A percentile compares a stretch with the other conserved stretches of the same genome.
Evolutionary conservation across 2,329 filamentous ascomycete species (phyloP).

Genomic region (Byssoonygena ceratinophila): DNA sequence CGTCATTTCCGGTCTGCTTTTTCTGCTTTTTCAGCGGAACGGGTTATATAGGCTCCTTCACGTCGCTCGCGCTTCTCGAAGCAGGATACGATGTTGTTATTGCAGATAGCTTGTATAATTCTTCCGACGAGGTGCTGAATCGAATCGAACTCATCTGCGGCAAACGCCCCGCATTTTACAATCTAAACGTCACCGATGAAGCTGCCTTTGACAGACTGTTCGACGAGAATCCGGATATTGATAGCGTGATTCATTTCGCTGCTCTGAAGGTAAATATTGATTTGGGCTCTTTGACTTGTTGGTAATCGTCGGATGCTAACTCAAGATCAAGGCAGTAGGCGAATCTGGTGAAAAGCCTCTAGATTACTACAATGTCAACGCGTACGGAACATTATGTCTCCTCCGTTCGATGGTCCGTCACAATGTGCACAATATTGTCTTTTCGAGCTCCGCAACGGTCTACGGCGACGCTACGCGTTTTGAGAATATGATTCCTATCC

Average conservation of each 20-base stretch:
- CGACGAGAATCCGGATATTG: slow-evolving; percentile 77
- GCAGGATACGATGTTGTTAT: slow-evolving; percentile 95
- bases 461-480: slow-evolving; percentile 96
- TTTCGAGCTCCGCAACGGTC: slow-evolving; percentile 94
- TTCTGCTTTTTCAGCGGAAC: slow-evolving; percentile 58
- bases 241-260: slow-evolving; percentile 98
- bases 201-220: slow-evolving; percentile 77
- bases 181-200: slow-evolving; percentile 82
- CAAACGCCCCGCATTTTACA: slow-evolving; percentile 73
- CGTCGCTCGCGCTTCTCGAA: slow-evolving; percentile 77
- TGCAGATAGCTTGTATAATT: slow-evolving; percentile 95
- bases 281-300: not conserved
- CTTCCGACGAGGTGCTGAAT: slow-evolving; percentile 78
- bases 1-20: slow-evolving; percentile 3
- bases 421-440: slow-evolving; percentile 93
- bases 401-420: slow-evolving; percentile 78
- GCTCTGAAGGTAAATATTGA: slow-evolving; percentile 64
- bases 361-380: slow-evolving; percentile 97
- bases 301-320: not conserved
- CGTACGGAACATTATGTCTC: slow-evolving; percentile 79
- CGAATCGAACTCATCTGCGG: slow-evolving; percentile 90
- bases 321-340: slow-evolving; percentile 63
- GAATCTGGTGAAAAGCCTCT: slow-evolving; percentile 89
- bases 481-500: slow-evolving; percentile 97
- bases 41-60: slow-evolving; percentile 99